Percentiles rank a stretch among this genome's conserved stretches.
These are phyloP conservation scores for Epicoccum nigrum DNA, from an alignment of 2,329 filamentous ascomycete species.

Conservation along the genomic window DNA sequence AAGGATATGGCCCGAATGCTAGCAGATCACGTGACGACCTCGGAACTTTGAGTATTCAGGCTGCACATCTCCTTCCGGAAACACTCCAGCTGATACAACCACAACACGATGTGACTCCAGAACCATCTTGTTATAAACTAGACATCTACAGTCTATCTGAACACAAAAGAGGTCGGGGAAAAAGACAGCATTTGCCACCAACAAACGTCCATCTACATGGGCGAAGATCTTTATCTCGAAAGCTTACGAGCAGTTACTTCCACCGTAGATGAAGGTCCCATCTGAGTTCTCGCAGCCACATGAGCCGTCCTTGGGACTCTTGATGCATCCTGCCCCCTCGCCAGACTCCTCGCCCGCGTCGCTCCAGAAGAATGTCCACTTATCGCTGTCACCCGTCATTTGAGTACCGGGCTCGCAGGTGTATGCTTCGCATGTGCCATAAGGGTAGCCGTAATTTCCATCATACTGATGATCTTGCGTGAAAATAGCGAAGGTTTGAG, in stretches of 20 bases:
- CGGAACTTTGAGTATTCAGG: too few relatives aligned
- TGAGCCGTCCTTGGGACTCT: conserved; percentile 30
- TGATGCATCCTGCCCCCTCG: conserved; percentile 37
- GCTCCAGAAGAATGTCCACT: conserved; percentile 35
- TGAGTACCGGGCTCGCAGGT: conserved; percentile 25
- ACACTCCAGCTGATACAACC: too few relatives aligned
- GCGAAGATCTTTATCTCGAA: not conserved
- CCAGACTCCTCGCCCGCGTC: conserved; percentile 24
- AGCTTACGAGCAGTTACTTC: conserved; percentile 3
- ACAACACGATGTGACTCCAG: too few relatives aligned
- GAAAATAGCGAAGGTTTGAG: conserved; percentile 51
- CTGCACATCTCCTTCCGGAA: too few relatives aligned
- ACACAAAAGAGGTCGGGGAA: too few relatives aligned
- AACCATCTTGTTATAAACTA: too few relatives aligned
- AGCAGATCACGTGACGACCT: too few relatives aligned
- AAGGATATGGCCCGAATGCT: too few relatives aligned
- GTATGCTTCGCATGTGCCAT: conserved; percentile 52
- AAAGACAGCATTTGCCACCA: too few relatives aligned
- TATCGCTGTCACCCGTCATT: conserved; percentile 22
- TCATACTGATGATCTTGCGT: conserved; percentile 56
- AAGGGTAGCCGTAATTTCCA: conserved; percentile 51
- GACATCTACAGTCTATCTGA: too few relatives aligned
- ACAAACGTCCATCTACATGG: too few relatives aligned
- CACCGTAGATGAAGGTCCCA: conserved; percentile 30
- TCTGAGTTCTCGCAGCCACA: conserved; percentile 37